These are phyloP conservation scores for Xylaria sp. DNA, from an alignment of 2,329 filamentous ascomycete species.

Conservation along the genomic window DNA sequence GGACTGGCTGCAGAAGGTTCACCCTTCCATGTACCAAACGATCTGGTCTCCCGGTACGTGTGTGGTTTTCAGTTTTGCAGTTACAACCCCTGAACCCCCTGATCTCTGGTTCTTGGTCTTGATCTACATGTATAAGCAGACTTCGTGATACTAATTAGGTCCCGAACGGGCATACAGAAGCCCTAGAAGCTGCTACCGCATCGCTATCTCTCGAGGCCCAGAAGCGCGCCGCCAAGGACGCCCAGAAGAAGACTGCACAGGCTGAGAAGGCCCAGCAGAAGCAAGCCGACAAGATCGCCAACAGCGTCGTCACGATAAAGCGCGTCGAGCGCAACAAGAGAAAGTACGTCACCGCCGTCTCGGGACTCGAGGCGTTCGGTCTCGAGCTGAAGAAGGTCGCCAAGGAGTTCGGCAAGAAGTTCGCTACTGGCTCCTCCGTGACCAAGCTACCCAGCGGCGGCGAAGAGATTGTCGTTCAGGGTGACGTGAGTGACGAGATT, in stretches of 20 bases:
- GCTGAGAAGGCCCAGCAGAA: slow-evolving; percentile 82
- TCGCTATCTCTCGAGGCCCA: slow-evolving; percentile 85
- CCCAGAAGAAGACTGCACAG: slow-evolving; percentile 93
- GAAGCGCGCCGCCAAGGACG: slow-evolving; percentile 92
- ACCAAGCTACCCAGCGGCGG: slow-evolving; percentile 81
- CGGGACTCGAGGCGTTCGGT: slow-evolving; percentile 82
- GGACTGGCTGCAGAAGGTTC: slow-evolving; percentile 80
- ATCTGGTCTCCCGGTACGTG: slow-evolving; percentile 79
- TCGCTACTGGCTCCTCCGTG: slow-evolving; percentile 87
- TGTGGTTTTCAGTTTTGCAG: neutral
- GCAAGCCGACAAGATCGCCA: slow-evolving; percentile 74
- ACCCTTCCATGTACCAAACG: slow-evolving; percentile 66
- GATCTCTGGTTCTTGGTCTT: neutral
- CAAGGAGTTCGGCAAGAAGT: slow-evolving; percentile 98
- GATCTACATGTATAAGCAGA: neutral
- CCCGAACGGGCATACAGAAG: slow-evolving; percentile 48
- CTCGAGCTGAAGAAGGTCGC: slow-evolving; percentile 92
- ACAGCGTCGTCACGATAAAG: slow-evolving; percentile 84
- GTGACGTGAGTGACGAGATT: slow-evolving; percentile 92
- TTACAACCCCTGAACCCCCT: neutral
- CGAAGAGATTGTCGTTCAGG: slow-evolving; percentile 97
- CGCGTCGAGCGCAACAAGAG: slow-evolving; percentile 97
- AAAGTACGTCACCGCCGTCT: slow-evolving; percentile 92
- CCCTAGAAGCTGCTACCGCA: slow-evolving; percentile 76
- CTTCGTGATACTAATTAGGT: neutral